Conservation (phyloP, 352 stramenopile species). For the Globisporangium sylvaticum region DNA sequence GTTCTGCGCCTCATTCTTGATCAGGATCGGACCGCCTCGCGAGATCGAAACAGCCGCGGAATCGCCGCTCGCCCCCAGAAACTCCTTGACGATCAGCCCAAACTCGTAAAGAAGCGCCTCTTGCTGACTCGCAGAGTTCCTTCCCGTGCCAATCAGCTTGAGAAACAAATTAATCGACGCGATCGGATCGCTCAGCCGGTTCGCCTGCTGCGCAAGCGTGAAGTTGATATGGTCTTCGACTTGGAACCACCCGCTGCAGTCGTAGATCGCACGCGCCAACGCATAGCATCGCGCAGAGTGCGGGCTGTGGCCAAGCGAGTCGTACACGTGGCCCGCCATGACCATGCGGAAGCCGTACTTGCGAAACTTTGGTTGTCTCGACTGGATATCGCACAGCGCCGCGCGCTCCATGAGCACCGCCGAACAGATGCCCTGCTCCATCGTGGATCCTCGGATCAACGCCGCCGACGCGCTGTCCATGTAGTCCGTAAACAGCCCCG, state of each 20-base stretch:
- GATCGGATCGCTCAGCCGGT: constrained; percentile 71
- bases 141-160: constrained; percentile 78
- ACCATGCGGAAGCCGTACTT: constrained; percentile 90
- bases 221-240: constrained; percentile 89
- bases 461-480: constrained; percentile 83
- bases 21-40: constrained; percentile 25
- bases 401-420: constrained; percentile 80
- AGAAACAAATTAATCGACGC: constrained; percentile 83
- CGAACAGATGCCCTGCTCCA: constrained; percentile 81
- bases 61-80: constrained; percentile 36
- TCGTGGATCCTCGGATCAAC: constrained; percentile 78
- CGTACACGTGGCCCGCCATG: constrained; percentile 84
- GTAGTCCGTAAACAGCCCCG: constrained; percentile 78
- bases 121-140: constrained; percentile 81
- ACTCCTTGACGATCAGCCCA: constrained; percentile 78
- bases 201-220: constrained; percentile 78
- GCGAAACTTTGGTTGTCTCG: constrained; percentile 68
- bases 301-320: constrained; percentile 58
- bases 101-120: constrained; percentile 84
- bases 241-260: constrained; percentile 78
- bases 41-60: constrained; percentile 24
- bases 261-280: constrained; percentile 71
- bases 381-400: constrained; percentile 72
- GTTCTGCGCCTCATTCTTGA: constrained; percentile 14
- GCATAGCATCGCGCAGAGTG: constrained; percentile 84